Conservation (phyloP, 306 rosid species). For the Benincasa hispida region DNA sequence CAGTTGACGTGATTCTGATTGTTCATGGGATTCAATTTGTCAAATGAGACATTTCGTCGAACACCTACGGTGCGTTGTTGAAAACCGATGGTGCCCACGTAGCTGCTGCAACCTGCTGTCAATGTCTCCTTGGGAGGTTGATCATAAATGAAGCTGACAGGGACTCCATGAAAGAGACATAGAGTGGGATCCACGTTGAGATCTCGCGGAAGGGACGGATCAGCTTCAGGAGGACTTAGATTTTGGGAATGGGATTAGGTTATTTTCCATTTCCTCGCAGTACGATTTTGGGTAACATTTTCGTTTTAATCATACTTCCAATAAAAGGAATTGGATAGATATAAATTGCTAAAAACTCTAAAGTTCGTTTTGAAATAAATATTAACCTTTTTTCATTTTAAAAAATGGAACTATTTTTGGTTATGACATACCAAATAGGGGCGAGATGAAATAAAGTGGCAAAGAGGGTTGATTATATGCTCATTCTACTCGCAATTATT, state of each 20-base stretch:
- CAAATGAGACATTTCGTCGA: slow-evolving; percentile 19
- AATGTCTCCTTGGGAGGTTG: background rate
- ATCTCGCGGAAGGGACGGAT: background rate
- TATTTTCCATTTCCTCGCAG: no score
- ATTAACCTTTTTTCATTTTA: no score
- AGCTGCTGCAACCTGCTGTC: background rate
- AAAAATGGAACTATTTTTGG: no score
- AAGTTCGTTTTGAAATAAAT: no score
- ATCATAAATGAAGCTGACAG: background rate
- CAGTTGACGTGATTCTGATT: background rate
- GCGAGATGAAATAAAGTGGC: no score
- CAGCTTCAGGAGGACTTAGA: background rate
- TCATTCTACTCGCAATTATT: no score
- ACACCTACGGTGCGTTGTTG: background rate
- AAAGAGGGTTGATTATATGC: no score
- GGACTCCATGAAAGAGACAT: background rate
- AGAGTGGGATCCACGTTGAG: slow-evolving; percentile 1
- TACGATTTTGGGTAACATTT: no score
- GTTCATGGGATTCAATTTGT: slow-evolving; percentile 1
- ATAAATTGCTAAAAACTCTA: no score
- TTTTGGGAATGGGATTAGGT: background rate
- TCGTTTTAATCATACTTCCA: no score
- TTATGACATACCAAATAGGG: no score
- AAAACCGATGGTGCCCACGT: background rate
- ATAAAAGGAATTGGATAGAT: no score